Percentiles rank a stretch among this genome's conserved stretches.
Evolutionary conservation across 2,329 filamentous ascomycete genomes (phyloP).

Genomic region (Alternaria sp.): DNA sequence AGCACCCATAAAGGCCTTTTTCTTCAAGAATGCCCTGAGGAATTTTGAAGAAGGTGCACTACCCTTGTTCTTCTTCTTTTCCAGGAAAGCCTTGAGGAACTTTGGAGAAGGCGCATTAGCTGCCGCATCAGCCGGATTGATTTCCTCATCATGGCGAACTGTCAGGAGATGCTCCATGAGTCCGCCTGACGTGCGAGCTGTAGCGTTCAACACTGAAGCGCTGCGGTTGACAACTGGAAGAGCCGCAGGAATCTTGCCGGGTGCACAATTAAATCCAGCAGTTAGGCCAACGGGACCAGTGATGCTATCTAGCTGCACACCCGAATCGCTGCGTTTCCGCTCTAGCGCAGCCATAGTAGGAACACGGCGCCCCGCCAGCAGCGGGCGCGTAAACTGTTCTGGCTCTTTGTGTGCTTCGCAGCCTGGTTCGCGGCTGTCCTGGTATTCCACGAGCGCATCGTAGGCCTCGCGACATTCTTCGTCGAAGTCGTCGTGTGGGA

Average conservation of each 20-base stretch:
- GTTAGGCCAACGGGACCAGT: background rate
- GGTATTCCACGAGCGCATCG: background rate
- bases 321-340: background rate
- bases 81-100: background rate
- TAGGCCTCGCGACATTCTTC: background rate
- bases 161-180: background rate
- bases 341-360: background rate
- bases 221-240: fast-evolving
- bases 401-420: background rate
- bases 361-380: background rate
- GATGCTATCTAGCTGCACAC: background rate
- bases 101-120: background rate
- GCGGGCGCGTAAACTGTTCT: background rate
- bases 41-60: background rate
- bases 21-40: background rate
- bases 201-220: background rate
- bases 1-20: background rate
- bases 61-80: background rate
- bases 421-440: background rate
- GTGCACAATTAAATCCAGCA: too few relatives aligned
- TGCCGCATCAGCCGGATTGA: background rate
- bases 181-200: fast-evolving
- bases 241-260: too few relatives aligned
- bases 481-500: background rate
- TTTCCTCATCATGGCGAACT: background rate